phyloP scores from a whole-genome alignment of 345 rosid genomes.

The Schrenkiella parvula region DNA sequence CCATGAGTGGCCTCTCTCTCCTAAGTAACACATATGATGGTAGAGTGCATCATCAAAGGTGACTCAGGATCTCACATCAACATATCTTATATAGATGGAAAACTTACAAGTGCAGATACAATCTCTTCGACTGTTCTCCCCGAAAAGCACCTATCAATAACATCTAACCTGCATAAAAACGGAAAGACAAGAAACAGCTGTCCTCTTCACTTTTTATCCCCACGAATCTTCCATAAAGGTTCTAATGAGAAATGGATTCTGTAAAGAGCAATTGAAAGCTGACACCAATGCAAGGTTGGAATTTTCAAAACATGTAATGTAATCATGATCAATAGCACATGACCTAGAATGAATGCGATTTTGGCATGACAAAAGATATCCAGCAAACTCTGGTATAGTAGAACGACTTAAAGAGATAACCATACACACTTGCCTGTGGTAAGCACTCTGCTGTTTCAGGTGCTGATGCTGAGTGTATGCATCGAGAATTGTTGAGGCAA shows the following conservation, averaged over 20 bases:
- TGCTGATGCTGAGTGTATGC: constrained; percentile 48
- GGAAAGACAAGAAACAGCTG: constrained; percentile 5
- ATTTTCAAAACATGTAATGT: not conserved
- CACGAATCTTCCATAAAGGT: not conserved
- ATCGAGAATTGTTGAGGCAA: constrained; percentile 52
- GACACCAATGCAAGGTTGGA: not conserved
- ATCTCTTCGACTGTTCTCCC: constrained; percentile 74
- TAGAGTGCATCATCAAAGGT: constrained; percentile 5
- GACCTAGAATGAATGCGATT: not conserved
- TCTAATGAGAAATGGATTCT: not conserved
- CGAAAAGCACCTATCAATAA: constrained; percentile 74
- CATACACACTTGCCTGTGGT: constrained; percentile 43
- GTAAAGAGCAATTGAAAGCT: not conserved
- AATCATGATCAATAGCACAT: constrained; percentile 4
- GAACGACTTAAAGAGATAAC: not conserved
- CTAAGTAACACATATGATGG: constrained; percentile 32
- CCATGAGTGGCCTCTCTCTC: constrained; percentile 46
- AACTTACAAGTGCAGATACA: constrained; percentile 71
- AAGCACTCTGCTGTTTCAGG: constrained; percentile 62
- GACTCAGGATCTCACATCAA: not conserved
- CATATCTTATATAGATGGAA: not conserved
- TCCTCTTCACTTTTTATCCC: not conserved
- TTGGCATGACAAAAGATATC: constrained; percentile 4
- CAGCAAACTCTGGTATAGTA: not conserved
- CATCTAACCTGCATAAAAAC: constrained; percentile 55